These are phyloP conservation scores for Melampsora larici-populina DNA, from an alignment of 1,284 basidiomycete species.

Conservation along the genomic window DNA sequence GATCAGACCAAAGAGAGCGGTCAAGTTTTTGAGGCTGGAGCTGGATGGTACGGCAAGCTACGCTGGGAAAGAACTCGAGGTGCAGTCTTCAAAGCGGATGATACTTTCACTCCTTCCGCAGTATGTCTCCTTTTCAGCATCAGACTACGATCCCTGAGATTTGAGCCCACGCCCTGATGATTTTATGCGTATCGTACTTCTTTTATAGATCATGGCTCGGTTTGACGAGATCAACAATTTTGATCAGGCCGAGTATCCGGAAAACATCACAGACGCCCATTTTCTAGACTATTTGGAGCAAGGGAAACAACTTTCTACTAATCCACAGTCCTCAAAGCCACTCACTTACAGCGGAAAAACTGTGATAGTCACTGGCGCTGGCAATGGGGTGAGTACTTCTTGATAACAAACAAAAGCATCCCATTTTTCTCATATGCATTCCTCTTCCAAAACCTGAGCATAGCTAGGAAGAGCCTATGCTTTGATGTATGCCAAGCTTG, in stretches of 20 bases:
- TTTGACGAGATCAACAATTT: slow-evolving; percentile 79
- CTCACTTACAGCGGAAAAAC: slow-evolving; percentile 86
- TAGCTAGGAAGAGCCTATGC: slow-evolving; percentile 84
- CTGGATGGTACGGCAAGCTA: too few relatives aligned
- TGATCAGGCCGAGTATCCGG: slow-evolving; percentile 77
- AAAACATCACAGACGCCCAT: slow-evolving; percentile 63
- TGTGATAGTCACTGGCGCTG: slow-evolving; percentile 89
- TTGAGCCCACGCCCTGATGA: too few relatives aligned
- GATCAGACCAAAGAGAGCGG: too few relatives aligned
- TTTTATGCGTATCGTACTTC: too few relatives aligned
- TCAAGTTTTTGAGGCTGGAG: too few relatives aligned
- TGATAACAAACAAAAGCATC: not conserved
- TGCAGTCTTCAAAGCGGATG: slow-evolving; percentile 83
- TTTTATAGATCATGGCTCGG: slow-evolving; percentile 66
- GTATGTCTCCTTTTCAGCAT: slow-evolving; percentile 56
- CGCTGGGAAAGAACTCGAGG: too few relatives aligned
- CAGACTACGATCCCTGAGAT: too few relatives aligned
- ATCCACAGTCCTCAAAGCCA: slow-evolving; percentile 67
- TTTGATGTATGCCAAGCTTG: slow-evolving; percentile 82
- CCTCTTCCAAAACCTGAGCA: slow-evolving; percentile 48
- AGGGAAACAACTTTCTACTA: slow-evolving; percentile 67
- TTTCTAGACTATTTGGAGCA: slow-evolving; percentile 64
- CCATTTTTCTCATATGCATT: not conserved
- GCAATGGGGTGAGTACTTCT: slow-evolving; percentile 63
- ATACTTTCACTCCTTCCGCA: slow-evolving; percentile 88